Conservation (phyloP, 371 early-diverging fungal genomes). For the Saksenaea vasiformis region DNA sequence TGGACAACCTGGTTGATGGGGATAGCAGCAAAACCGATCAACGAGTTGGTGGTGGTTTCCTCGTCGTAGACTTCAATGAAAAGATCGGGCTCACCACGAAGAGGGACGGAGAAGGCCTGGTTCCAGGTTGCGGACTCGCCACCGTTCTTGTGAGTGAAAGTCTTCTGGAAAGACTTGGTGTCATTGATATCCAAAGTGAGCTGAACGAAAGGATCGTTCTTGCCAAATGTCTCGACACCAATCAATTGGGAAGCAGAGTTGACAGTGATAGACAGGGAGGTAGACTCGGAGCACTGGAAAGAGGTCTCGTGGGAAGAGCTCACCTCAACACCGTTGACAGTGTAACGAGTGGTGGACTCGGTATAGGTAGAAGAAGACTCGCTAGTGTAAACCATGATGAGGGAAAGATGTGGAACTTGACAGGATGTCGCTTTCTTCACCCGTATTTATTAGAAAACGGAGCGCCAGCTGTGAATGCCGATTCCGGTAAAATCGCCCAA, state of each 20-base stretch:
- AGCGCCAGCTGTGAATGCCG: not conserved
- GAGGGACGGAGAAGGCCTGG: slow-evolving; percentile 51
- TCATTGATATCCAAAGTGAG: slow-evolving; percentile 49
- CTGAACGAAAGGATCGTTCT: slow-evolving; percentile 62
- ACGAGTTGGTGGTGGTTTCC: slow-evolving; percentile 46
- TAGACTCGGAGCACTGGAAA: slow-evolving; percentile 6
- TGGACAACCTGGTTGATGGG: slow-evolving; percentile 58
- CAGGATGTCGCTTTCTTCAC: not conserved
- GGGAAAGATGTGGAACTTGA: not conserved
- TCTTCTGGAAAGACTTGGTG: slow-evolving; percentile 52
- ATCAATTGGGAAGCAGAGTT: slow-evolving; percentile 44
- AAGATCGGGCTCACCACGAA: slow-evolving; percentile 52
- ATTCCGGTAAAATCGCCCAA: slow-evolving; percentile 1
- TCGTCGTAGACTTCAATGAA: slow-evolving; percentile 61
- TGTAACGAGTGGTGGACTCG: not conserved
- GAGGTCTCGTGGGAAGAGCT: slow-evolving; percentile 2
- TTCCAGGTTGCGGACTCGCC: slow-evolving; percentile 60
- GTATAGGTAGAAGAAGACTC: slow-evolving; percentile 2
- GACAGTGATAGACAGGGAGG: slow-evolving; percentile 42
- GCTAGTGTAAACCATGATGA: slow-evolving; percentile 2
- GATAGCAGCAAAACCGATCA: slow-evolving; percentile 64
- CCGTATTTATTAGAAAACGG: not conserved
- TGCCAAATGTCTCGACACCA: slow-evolving; percentile 51
- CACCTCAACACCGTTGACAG: slow-evolving; percentile 1
- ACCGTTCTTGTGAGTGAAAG: slow-evolving; percentile 56